Percentiles rank a stretch among this genome's conserved stretches.
These are phyloP conservation scores for Xylariaceae sp. DNA, from an alignment of 2,329 filamentous ascomycete genomes.

Conservation along the genomic window DNA sequence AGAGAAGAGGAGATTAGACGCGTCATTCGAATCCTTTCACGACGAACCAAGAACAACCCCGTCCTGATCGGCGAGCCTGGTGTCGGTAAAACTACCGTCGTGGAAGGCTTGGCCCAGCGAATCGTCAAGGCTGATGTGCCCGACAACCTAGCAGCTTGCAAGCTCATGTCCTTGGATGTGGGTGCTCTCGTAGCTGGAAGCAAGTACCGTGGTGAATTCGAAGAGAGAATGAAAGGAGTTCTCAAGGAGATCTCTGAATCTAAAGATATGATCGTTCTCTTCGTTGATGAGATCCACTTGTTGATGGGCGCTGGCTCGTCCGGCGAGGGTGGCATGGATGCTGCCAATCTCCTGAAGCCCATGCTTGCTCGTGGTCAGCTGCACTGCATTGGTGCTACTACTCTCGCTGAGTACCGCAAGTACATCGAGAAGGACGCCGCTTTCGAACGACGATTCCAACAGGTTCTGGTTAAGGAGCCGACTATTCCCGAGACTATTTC, in stretches of 20 bases:
- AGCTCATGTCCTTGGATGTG: slow-evolving; percentile 89
- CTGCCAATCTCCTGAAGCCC: slow-evolving; percentile 93
- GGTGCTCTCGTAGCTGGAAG: slow-evolving; percentile 92
- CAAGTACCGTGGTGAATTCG: slow-evolving; percentile 98
- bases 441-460: slow-evolving; percentile 97
- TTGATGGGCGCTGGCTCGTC: slow-evolving; percentile 95
- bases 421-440: slow-evolving; percentile 99
- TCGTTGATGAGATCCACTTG: slow-evolving; percentile 97
- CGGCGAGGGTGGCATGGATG: slow-evolving; percentile 97
- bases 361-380: slow-evolving; percentile 96
- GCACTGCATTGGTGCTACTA: slow-evolving; percentile 97
- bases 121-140: slow-evolving; percentile 97
- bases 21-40: slow-evolving; percentile 84
- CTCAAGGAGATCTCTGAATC: slow-evolving; percentile 93
- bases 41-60: slow-evolving; percentile 97
- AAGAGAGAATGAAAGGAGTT: slow-evolving; percentile 98
- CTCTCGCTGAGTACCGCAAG: slow-evolving; percentile 90
- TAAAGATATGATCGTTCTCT: slow-evolving; percentile 94
- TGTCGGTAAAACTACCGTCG: slow-evolving; percentile 97
- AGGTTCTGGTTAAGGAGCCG: slow-evolving; percentile 95
- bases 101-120: slow-evolving; percentile 89
- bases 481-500: slow-evolving; percentile 85
- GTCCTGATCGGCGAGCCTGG: slow-evolving; percentile 96
- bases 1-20: slow-evolving; percentile 92
- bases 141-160: slow-evolving; percentile 89